phyloP scores from a whole-genome alignment of 371 early-diverging fungal genomes.

The Mucor mucedo region DNA sequence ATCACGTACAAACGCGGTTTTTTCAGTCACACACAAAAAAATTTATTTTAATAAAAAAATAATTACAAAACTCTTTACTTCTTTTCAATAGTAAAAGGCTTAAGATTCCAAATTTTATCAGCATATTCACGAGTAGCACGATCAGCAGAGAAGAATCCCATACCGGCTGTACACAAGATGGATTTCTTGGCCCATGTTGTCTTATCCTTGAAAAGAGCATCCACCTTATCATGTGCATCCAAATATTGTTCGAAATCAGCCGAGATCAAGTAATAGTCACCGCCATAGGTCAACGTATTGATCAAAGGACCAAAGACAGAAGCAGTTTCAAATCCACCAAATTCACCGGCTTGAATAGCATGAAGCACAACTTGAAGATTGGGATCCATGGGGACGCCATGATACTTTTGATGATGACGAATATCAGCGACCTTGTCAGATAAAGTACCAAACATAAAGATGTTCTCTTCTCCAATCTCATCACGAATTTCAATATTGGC shows the following conservation, averaged over 20 bases:
- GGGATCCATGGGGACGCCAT: slow-evolving; percentile 72
- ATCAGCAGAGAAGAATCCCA: slow-evolving; percentile 91
- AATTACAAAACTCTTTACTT: background rate
- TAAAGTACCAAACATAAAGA: slow-evolving; percentile 89
- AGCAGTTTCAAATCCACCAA: slow-evolving; percentile 67
- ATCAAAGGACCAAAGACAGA: slow-evolving; percentile 76
- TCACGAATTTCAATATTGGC: slow-evolving; percentile 96
- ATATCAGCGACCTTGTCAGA: slow-evolving; percentile 90
- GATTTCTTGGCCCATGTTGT: slow-evolving; percentile 82
- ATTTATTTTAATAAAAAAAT: background rate
- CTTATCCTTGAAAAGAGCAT: slow-evolving; percentile 77
- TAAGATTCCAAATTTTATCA: slow-evolving; percentile 78
- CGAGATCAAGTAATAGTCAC: slow-evolving; percentile 88
- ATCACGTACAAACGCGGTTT: background rate
- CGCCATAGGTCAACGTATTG: slow-evolving; percentile 78
- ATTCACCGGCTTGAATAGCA: slow-evolving; percentile 75
- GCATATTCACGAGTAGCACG: slow-evolving; percentile 89
- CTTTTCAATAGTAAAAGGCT: slow-evolving; percentile 9
- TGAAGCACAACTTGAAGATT: slow-evolving; percentile 78
- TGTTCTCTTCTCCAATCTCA: slow-evolving; percentile 92
- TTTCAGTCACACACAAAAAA: background rate
- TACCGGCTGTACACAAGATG: slow-evolving; percentile 86
- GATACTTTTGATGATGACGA: slow-evolving; percentile 85
- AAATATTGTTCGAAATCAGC: slow-evolving; percentile 88
- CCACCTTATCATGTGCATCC: slow-evolving; percentile 75